Conservation (phyloP, 495 filamentous ascomycete genomes). For the Neurospora sp. region DNA sequence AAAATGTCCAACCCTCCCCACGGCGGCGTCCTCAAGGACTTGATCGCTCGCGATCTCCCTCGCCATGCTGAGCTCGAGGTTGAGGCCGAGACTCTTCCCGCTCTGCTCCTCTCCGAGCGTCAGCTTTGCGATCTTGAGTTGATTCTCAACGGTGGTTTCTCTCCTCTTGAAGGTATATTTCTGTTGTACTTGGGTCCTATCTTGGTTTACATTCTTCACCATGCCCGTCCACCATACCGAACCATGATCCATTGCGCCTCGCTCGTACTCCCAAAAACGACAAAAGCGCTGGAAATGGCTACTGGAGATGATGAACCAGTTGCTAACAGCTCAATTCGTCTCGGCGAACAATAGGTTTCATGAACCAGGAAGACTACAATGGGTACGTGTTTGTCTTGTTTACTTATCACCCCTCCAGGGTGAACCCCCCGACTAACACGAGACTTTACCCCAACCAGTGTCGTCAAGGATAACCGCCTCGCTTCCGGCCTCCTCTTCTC, state of each 20-base stretch:
- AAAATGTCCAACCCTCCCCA: slow-evolving; percentile 70
- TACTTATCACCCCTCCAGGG: neutral
- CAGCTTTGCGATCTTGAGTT: slow-evolving; percentile 96
- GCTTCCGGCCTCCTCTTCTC: slow-evolving; percentile 86
- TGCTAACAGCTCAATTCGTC: slow-evolving; percentile 9
- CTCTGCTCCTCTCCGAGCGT: slow-evolving; percentile 77
- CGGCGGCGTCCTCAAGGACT: slow-evolving; percentile 94
- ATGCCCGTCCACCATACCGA: slow-evolving; percentile 9
- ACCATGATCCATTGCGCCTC: neutral
- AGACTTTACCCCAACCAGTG: slow-evolving; percentile 38
- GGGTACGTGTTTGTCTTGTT: slow-evolving; percentile 45
- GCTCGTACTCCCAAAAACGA: neutral
- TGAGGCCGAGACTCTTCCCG: slow-evolving; percentile 80
- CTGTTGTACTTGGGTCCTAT: neutral
- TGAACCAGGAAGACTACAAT: slow-evolving; percentile 94
- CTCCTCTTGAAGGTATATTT: slow-evolving; percentile 81
- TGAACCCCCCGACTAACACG: neutral
- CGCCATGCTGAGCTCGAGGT: slow-evolving; percentile 62
- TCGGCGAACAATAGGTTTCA: slow-evolving; percentile 58
- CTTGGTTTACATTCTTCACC: neutral
- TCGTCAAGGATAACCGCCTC: slow-evolving; percentile 77
- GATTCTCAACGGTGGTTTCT: slow-evolving; percentile 94
- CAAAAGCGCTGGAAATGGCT: neutral
- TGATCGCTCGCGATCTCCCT: slow-evolving; percentile 79
- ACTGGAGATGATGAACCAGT: neutral